A percentile compares a stretch with the other conserved stretches of the same genome.
These are phyloP conservation scores for Rachicladosporium sp. DNA, from an alignment of 2,329 filamentous ascomycete species.

Conservation along the genomic window DNA sequence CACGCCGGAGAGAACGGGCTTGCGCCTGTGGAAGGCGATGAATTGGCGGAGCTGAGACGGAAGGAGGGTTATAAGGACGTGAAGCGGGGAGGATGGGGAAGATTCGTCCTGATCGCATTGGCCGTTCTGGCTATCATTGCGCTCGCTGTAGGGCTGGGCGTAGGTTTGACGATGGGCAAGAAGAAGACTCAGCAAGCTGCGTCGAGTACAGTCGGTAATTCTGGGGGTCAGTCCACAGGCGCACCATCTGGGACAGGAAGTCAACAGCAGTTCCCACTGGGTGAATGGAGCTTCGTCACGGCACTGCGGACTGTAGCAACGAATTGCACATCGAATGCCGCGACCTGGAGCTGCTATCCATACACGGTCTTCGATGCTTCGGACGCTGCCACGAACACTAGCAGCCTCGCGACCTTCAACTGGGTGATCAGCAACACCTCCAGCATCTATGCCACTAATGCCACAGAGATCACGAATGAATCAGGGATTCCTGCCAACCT, in stretches of 20 bases:
- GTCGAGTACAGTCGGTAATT: slow-evolving; percentile 1
- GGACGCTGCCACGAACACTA: slow-evolving; percentile 16
- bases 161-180: slow-evolving; percentile 19
- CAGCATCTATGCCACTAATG: slow-evolving; percentile 28
- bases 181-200: slow-evolving; percentile 8
- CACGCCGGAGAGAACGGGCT: slow-evolving; percentile 6
- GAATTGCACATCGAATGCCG: slow-evolving; percentile 45
- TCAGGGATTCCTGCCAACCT: slow-evolving; percentile 24
- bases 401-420: slow-evolving; percentile 42
- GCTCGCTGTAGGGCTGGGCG: slow-evolving; percentile 28
- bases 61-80: slow-evolving; percentile 6
- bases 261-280: slow-evolving; percentile 42
- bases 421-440: slow-evolving; percentile 45
- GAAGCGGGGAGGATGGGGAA: slow-evolving; percentile 27
- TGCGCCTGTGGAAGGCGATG: slow-evolving; percentile 17
- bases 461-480: slow-evolving; percentile 48
- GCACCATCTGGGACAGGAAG: slow-evolving; percentile 1
- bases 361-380: slow-evolving; percentile 37
- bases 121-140: slow-evolving; percentile 26
- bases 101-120: slow-evolving; percentile 24
- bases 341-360: slow-evolving; percentile 52
- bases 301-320: slow-evolving; percentile 42
- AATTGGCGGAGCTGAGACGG: slow-evolving; percentile 15
- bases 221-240: slow-evolving; percentile 9
- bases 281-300: slow-evolving; percentile 49